A percentile compares a stretch with the other conserved stretches of the same genome.
phyloP scores from a whole-genome alignment of 805 yeast genomes.

The Wickerhamiella azyma region DNA sequence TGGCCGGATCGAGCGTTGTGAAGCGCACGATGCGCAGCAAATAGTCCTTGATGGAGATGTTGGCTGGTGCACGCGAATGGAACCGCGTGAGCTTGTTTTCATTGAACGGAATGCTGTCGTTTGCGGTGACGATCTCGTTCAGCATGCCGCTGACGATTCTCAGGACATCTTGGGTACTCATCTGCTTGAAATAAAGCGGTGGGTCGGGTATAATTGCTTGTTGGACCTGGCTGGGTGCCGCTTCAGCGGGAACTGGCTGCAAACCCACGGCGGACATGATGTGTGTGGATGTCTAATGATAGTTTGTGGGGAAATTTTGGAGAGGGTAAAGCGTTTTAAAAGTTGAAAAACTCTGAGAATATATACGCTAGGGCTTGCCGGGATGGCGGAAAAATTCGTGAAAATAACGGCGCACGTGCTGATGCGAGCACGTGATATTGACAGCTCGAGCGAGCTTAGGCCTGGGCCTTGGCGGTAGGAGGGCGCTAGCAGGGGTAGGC shows the following conservation, averaged over 20 bases:
- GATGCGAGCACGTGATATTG: too few species aligned
- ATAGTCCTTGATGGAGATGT: slow-evolving; percentile 67
- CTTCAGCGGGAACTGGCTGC: background rate
- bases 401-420: too few species aligned
- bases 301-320: too few species aligned
- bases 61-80: slow-evolving; percentile 88
- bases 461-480: too few species aligned
- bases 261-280: background rate
- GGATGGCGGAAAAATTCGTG: too few species aligned
- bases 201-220: background rate
- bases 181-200: background rate
- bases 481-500: too few species aligned
- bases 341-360: too few species aligned
- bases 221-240: background rate
- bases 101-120: slow-evolving; percentile 40
- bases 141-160: slow-evolving; percentile 68
- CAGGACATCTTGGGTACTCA: slow-evolving; percentile 48
- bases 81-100: slow-evolving; percentile 55
- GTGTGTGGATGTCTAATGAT: background rate
- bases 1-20: slow-evolving; percentile 74
- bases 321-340: too few species aligned
- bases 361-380: too few species aligned
- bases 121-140: slow-evolving; percentile 54
- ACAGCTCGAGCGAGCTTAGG: too few species aligned
- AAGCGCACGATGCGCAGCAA: slow-evolving; percentile 64